These are phyloP conservation scores for Suillus placidus DNA, from an alignment of 768 basidiomycete species.

Conservation along the genomic window DNA sequence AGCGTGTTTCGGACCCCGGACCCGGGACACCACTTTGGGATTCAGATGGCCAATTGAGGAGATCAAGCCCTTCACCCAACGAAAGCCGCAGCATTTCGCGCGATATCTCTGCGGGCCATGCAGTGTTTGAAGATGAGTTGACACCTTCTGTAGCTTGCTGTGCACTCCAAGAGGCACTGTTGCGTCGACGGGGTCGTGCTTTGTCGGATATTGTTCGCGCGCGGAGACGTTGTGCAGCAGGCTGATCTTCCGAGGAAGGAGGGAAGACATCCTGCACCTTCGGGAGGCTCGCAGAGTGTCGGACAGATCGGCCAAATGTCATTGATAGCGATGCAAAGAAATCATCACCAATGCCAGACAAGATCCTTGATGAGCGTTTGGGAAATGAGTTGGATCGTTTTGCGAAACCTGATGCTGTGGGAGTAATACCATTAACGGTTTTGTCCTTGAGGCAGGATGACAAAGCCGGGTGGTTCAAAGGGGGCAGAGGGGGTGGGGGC, in stretches of 20 bases:
- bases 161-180: constrained; percentile 62
- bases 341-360: constrained; percentile 17
- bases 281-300: constrained; percentile 32
- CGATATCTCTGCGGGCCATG: constrained; percentile 63
- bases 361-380: constrained; percentile 14
- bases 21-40: constrained; percentile 7
- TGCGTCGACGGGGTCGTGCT: constrained; percentile 44
- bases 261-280: constrained; percentile 28
- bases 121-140: constrained; percentile 33
- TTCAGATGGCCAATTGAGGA: background rate
- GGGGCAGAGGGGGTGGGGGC: constrained; percentile 55
- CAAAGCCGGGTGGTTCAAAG: constrained; percentile 45
- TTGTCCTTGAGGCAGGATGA: constrained; percentile 24
- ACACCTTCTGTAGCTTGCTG: constrained; percentile 45
- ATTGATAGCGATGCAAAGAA: constrained; percentile 27
- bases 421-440: constrained; percentile 9
- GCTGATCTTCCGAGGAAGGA: constrained; percentile 14
- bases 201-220: constrained; percentile 37
- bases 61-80: constrained; percentile 33
- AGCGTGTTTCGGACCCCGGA: constrained; percentile 33
- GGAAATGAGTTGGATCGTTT: constrained; percentile 31
- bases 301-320: constrained; percentile 30
- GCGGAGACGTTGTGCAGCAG: constrained; percentile 17
- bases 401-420: constrained; percentile 15
- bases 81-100: constrained; percentile 56